Conservation (phyloP, 805 yeast species). For the Starmerella ratchasimensis region DNA sequence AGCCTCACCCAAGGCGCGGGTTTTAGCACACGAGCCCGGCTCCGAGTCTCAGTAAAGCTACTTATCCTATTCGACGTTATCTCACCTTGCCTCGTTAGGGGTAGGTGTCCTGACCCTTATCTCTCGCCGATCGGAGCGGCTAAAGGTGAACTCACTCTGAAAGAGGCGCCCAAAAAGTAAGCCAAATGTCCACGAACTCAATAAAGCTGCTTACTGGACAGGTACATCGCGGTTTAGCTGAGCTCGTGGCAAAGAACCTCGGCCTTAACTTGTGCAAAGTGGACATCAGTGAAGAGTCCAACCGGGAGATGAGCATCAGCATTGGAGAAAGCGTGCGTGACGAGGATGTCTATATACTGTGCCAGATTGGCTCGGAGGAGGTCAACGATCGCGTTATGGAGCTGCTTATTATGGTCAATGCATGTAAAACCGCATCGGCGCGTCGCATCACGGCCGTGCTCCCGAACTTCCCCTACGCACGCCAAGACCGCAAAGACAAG, state of each 20-base stretch:
- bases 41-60: too few relatives aligned
- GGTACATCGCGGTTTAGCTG: constrained; percentile 67
- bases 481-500: constrained; percentile 95
- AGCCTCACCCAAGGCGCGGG: too few relatives aligned
- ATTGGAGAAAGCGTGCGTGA: constrained; percentile 87
- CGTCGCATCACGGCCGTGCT: constrained; percentile 88
- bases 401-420: constrained; percentile 76
- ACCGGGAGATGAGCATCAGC: constrained; percentile 20
- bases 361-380: constrained; percentile 73
- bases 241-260: constrained; percentile 49
- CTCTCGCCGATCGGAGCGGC: too few relatives aligned
- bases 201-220: constrained; percentile 45
- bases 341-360: constrained; percentile 43
- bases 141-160: too few relatives aligned
- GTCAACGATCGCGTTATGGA: constrained; percentile 83
- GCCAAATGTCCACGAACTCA: constrained; percentile 20
- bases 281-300: constrained; percentile 39
- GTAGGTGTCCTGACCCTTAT: too few relatives aligned
- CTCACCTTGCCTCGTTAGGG: too few relatives aligned
- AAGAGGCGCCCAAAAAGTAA: too few relatives aligned
- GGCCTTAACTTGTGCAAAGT: constrained; percentile 40
- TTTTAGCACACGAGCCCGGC: too few relatives aligned
- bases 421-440: constrained; percentile 90
- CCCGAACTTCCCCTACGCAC: constrained; percentile 93
- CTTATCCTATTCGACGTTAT: too few relatives aligned